phyloP scores from a whole-genome alignment of 2,329 filamentous ascomycete genomes.

The Remersonia thermophila region DNA sequence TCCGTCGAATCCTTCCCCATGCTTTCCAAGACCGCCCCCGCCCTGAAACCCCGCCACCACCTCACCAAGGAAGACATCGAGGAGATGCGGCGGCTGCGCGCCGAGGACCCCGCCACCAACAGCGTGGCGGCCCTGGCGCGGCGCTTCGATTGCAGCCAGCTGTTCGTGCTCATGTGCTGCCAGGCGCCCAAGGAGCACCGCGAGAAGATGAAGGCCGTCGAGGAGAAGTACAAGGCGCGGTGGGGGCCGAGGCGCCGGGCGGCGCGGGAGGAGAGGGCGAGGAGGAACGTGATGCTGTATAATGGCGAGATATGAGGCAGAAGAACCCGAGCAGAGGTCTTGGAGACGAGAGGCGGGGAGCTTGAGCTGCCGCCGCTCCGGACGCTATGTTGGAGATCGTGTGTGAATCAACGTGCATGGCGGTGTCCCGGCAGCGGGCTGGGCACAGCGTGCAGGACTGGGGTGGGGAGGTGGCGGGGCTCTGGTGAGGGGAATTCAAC shows the following conservation, averaged over 20 bases:
- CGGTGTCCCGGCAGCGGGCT: too few species aligned
- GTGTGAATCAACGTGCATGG: too few species aligned
- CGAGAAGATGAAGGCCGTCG: conserved; percentile 30
- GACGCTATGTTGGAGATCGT: too few species aligned
- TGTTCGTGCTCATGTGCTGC: conserved; percentile 48
- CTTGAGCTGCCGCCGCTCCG: too few species aligned
- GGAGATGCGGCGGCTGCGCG: conserved; percentile 46
- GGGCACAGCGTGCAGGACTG: too few species aligned
- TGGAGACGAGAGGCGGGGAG: too few species aligned
- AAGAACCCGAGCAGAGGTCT: too few species aligned
- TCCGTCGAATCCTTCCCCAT: conserved; percentile 9
- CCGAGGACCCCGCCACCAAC: conserved; percentile 42
- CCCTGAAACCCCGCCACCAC: conserved; percentile 29
- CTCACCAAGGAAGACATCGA: conserved; percentile 42
- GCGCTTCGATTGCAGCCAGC: conserved; percentile 42
- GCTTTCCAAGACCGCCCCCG: conserved; percentile 8
- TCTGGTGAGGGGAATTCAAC: too few species aligned
- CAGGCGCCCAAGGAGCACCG: conserved; percentile 36
- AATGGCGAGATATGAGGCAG: conserved; percentile 39
- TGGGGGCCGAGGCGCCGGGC: conserved; percentile 45
- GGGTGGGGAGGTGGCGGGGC: too few species aligned
- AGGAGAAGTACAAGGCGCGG: conserved; percentile 36
- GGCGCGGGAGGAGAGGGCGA: conserved; percentile 43
- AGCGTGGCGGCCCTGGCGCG: conserved; percentile 39
- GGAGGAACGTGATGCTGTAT: conserved; percentile 40